Evolutionary conservation across 1,139 yeast species (phyloP), one percentile per base, ranked within the genome.

Genomic region (Geotrichum phurueaensis): DNA sequence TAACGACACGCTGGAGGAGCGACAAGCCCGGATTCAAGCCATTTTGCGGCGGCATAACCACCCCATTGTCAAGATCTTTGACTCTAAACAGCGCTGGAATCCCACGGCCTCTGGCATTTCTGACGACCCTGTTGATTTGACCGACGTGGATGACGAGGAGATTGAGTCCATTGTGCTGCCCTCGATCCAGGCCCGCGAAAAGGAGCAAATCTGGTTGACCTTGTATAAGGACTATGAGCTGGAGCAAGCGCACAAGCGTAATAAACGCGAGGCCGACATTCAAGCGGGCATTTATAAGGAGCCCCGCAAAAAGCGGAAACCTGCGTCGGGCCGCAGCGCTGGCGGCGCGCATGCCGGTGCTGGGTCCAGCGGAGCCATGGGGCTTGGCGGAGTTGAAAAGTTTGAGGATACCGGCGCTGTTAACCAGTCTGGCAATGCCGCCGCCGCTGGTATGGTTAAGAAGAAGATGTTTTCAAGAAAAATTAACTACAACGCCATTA

Each of bases 181-280:
- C 3, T 84, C 82, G 56, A 87, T 84, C 54, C 97, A 94, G 66
- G 80, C 84, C 13, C 75, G 78, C 60, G 70, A 85, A 68, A 92
- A 89, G 73, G 91, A 89, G 66, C 79, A 86, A 63, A 83, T 91
- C 5, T 94, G 99, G 98, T 84, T 88, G 61, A 91, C 95, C 1
- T 79, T 89, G 59, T 90, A 94, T 73, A 89, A 88, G 63, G 98
- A 92, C 43, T 95, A 85, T 69, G 77, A 94, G 62, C 74, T 90
- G 29, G 95, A 87, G 58, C 96, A 90, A 73, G 98, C 94, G 68
- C 84, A 84, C 67, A 91, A 90, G 71, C 78, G 94, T 64, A 79
- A 92, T 65, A 89, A 92, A 70, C 81, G 82, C 58, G 96, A 92
- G 70, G 95, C 97, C 0, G 99, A 95, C 75, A 84, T 83, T 63